Evolutionary conservation across 176 grass and related monocot genomes (phyloP).

Genomic region (Metroxylon sagu): DNA sequence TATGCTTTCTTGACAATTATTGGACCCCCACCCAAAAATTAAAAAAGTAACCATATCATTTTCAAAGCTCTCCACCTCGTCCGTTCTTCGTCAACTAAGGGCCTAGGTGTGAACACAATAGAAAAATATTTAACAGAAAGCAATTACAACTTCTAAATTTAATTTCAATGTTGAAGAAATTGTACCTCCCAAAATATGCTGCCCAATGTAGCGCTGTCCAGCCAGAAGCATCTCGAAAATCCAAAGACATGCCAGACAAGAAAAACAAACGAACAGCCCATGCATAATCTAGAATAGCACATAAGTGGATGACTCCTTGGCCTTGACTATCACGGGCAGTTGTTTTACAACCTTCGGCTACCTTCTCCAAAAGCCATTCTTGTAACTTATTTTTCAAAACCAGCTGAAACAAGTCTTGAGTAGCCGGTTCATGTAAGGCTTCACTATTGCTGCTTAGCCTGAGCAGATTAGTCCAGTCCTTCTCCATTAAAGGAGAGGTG

Average conservation of each 20-base stretch:
- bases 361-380: conserved; percentile 89
- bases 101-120: too few species aligned
- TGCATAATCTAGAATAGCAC: conserved; percentile 80
- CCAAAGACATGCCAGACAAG: conserved; percentile 72
- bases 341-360: conserved; percentile 63
- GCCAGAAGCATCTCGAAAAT: conserved; percentile 91
- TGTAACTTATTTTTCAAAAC: conserved; percentile 74
- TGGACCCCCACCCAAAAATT: too few species aligned
- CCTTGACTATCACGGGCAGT: conserved; percentile 59
- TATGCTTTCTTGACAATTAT: too few species aligned
- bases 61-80: too few species aligned
- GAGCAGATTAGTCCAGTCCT: conserved; percentile 62
- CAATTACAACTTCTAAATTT: too few species aligned
- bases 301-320: conserved; percentile 90
- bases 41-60: too few species aligned
- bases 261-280: conserved; percentile 77
- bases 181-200: conserved; percentile 64
- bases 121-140: too few species aligned
- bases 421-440: conserved; percentile 15
- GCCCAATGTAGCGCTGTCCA: conserved; percentile 98
- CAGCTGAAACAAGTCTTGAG: conserved; percentile 68
- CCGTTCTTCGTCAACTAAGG: too few species aligned
- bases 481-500: conserved; percentile 60
- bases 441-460: conserved; percentile 32
- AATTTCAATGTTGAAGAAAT: conserved; percentile 8